Evolutionary conservation across 2,329 filamentous ascomycete species (phyloP).

Genomic region (Fusarium drepaniforme): DNA sequence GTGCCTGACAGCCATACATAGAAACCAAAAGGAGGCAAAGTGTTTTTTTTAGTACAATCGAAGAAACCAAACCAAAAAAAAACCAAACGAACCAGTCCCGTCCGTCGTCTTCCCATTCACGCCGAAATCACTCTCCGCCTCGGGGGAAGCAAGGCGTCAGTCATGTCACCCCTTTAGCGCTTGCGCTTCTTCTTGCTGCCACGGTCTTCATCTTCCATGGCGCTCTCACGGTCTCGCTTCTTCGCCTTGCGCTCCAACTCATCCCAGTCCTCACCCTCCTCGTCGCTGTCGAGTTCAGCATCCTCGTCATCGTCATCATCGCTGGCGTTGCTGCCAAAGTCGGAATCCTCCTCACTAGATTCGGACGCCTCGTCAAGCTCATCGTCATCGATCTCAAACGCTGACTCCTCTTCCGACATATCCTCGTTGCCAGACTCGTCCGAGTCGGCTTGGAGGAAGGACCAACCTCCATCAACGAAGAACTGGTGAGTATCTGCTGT

Average conservation of each 20-base stretch:
- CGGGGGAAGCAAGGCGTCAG: background rate
- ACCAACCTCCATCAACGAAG: constrained; percentile 96
- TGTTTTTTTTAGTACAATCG: constrained; percentile 31
- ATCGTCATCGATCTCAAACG: constrained; percentile 90
- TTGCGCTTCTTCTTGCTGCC: constrained; percentile 72
- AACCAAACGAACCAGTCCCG: background rate
- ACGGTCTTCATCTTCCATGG: constrained; percentile 69
- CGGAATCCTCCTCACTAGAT: constrained; percentile 84
- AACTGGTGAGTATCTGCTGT: constrained; percentile 94
- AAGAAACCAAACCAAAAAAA: constrained; percentile 18
- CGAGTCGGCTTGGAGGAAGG: constrained; percentile 87
- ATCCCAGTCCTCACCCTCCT: constrained; percentile 92
- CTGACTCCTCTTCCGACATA: constrained; percentile 89
- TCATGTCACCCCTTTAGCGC: constrained; percentile 42
- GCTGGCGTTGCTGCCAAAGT: constrained; percentile 91
- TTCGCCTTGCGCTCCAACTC: constrained; percentile 92
- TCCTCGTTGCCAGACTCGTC: constrained; percentile 84
- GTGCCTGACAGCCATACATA: constrained; percentile 4
- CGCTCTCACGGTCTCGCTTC: constrained; percentile 80
- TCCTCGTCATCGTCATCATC: constrained; percentile 81
- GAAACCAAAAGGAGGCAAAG: constrained; percentile 21
- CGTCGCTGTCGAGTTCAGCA: constrained; percentile 74
- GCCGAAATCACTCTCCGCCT: constrained; percentile 4
- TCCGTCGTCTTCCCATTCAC: constrained; percentile 10
- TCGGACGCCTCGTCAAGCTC: constrained; percentile 88